phyloP scores from a whole-genome alignment of 2,329 filamentous ascomycete genomes.

The Xylariaceae sp. region DNA sequence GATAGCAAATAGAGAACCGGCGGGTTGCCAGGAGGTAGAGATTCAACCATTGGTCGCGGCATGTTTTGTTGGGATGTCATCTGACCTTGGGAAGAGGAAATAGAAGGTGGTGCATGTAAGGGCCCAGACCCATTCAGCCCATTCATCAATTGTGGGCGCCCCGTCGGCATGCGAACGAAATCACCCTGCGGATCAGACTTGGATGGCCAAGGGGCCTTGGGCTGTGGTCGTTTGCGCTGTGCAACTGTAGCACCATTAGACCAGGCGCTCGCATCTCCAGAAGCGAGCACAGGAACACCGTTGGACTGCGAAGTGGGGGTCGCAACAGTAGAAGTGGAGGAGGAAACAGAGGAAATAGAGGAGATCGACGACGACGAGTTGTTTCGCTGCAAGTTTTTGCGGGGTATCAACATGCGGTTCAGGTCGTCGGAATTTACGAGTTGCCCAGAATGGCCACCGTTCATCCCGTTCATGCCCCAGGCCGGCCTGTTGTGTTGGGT shows the following conservation, averaged over 20 bases:
- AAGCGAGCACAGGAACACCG: constrained; percentile 46
- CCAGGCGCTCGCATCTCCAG: constrained; percentile 48
- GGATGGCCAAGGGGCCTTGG: constrained; percentile 46
- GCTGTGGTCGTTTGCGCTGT: constrained; percentile 48
- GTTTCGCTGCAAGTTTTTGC: constrained; percentile 78
- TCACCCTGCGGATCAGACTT: constrained; percentile 46
- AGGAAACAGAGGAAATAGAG: constrained; percentile 50
- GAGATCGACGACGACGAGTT: constrained; percentile 89
- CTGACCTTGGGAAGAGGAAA: constrained; percentile 36
- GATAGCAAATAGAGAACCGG: constrained; percentile 82
- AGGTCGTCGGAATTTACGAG: constrained; percentile 76
- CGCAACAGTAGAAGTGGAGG: constrained; percentile 59
- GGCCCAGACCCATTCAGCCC: constrained; percentile 41
- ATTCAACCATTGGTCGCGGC: constrained; percentile 62
- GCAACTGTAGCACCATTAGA: constrained; percentile 38
- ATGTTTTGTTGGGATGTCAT: constrained; percentile 41
- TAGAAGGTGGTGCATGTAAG: constrained; percentile 37
- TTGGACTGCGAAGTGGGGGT: constrained; percentile 55
- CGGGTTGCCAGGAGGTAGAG: constrained; percentile 57
- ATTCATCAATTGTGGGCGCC: constrained; percentile 36
- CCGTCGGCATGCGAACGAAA: constrained; percentile 39
- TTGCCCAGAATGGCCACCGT: constrained; percentile 36
- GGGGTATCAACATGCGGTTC: constrained; percentile 82
- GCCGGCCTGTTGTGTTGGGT: constrained; percentile 57
- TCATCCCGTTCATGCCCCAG: constrained; percentile 56